phyloP scores from a whole-genome alignment of 495 filamentous ascomycete genomes.

The Hypomontagnella submonticulosa region DNA sequence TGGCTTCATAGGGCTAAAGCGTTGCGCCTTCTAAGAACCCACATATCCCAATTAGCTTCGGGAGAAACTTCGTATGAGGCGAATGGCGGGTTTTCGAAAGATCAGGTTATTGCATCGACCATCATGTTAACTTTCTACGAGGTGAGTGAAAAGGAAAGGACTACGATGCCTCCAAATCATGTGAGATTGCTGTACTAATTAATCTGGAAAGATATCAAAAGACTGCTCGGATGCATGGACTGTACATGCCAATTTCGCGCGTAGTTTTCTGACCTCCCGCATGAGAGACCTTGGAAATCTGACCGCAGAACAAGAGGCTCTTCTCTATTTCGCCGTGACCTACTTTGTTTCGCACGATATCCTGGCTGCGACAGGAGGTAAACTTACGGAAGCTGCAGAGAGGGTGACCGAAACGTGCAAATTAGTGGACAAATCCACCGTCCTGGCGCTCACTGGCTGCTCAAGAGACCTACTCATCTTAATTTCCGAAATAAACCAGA shows the following conservation, averaged over 20 bases:
- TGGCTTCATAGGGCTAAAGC: slow-evolving; percentile 39
- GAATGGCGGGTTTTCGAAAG: slow-evolving; percentile 14
- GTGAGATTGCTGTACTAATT: slow-evolving; percentile 1
- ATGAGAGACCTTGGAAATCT: slow-evolving; percentile 24
- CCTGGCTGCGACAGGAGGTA: slow-evolving; percentile 32
- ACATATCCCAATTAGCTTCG: slow-evolving; percentile 17
- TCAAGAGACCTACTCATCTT: slow-evolving; percentile 34
- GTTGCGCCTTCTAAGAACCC: slow-evolving; percentile 24
- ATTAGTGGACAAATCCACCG: slow-evolving; percentile 24
- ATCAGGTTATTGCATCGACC: slow-evolving; percentile 37
- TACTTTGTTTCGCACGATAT: slow-evolving; percentile 42
- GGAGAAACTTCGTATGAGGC: not conserved
- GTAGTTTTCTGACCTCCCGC: slow-evolving; percentile 25
- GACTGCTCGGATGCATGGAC: slow-evolving; percentile 39
- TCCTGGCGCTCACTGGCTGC: slow-evolving; percentile 30
- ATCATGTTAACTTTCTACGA: slow-evolving; percentile 39
- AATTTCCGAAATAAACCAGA: slow-evolving; percentile 38
- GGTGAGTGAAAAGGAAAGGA: slow-evolving; percentile 11
- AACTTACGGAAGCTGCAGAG: slow-evolving; percentile 25
- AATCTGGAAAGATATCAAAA: slow-evolving; percentile 24
- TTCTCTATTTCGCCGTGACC: slow-evolving; percentile 37
- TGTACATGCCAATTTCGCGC: slow-evolving; percentile 35
- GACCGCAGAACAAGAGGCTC: slow-evolving; percentile 29
- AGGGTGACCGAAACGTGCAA: slow-evolving; percentile 36
- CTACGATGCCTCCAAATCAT: not conserved